Base-by-base conservation (phyloP, 768 basidiomycete genomes). In the Phlegmacium glaucopus region DNA sequence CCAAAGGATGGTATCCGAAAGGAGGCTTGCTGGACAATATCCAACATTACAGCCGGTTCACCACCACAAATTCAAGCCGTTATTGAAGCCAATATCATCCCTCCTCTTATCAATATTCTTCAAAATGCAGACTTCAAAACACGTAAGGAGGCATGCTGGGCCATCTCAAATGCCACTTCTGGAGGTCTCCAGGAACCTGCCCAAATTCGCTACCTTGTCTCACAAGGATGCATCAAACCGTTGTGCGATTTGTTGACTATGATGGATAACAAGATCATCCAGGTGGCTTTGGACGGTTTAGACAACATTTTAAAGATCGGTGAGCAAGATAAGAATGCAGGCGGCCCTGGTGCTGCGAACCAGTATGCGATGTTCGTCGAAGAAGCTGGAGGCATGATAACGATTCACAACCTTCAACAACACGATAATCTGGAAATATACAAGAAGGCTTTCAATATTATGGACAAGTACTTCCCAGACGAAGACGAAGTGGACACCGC, bases 251-350 rank as follows among this genome's bases (percentile, higher is more conserved):
- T 99, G 43, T 78, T 99, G 49, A 87, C 83, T 22, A 95, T 94
- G 80, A 94, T 97, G 93, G 96, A 99, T 72, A 98, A 98, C 81
- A 99, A 99, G 76, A 96, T 98, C 57, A 99, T 99, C 57, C 89
- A 93, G 69, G 95, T 98, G 34, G 95, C 95, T 15, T 82, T 99
- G 39, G 96, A 99, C 64, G 96, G 96, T 45, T 77, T 99, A 41
- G 96, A 99, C 70, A 99, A 99, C 69, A 93, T 98, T 59, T 74
- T 99, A 56, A 97, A 96, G 71, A 88, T 99, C 53, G 95, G 96
- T 36, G 95, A 99, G 71, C 82, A 86, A 61, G 96, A 99, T 70
- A 97, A 87, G 71, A 77, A 84, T 54, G 80, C 85, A 34, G 77
- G 73, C 11, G 92, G 90, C 15, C 85, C 87, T 41, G 89, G 90